Evolutionary conservation across 345 rosid species (phyloP).

Genomic region (Corymbia maculata): DNA sequence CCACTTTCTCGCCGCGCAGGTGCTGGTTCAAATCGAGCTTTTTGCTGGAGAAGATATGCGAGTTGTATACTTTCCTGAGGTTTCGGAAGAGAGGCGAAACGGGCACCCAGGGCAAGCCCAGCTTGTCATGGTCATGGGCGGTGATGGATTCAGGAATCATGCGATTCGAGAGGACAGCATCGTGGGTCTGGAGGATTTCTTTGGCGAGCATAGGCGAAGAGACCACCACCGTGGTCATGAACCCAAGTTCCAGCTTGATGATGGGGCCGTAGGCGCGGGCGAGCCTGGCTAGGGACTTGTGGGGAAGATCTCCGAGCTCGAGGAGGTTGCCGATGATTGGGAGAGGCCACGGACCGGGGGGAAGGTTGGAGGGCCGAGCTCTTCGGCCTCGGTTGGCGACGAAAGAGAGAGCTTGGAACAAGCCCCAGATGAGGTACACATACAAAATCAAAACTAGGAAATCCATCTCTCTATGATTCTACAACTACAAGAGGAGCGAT

Average conservation of each 20-base stretch:
- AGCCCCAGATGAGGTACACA: neutral
- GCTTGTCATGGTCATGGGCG: constrained; percentile 13
- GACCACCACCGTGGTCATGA: constrained; percentile 14
- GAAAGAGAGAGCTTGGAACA: neutral
- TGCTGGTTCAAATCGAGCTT: constrained; percentile 15
- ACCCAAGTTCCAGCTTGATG: constrained; percentile 26
- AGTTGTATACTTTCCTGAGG: constrained; percentile 17
- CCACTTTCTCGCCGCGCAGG: constrained; percentile 3
- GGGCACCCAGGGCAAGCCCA: constrained; percentile 20
- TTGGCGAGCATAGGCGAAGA: constrained; percentile 24
- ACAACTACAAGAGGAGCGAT: neutral
- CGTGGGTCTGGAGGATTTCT: constrained; percentile 31
- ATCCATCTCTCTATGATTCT: neutral
- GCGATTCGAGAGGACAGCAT: constrained; percentile 11
- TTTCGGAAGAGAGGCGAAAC: constrained; percentile 20
- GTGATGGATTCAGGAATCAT: constrained; percentile 4
- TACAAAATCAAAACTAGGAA: neutral
- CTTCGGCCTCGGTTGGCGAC: neutral
- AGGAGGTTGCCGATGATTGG: constrained; percentile 31
- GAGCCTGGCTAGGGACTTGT: constrained; percentile 14
- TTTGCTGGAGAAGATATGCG: constrained; percentile 11
- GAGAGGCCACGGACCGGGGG: constrained; percentile 20
- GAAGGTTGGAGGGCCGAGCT: neutral
- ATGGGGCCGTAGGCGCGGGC: constrained; percentile 25
- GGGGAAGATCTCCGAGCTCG: constrained; percentile 20